Percentiles rank a stretch among this genome's conserved stretches.
These are phyloP conservation scores for Aureobasidium sp. DNA, from an alignment of 2,329 filamentous ascomycete genomes.

Conservation along the genomic window DNA sequence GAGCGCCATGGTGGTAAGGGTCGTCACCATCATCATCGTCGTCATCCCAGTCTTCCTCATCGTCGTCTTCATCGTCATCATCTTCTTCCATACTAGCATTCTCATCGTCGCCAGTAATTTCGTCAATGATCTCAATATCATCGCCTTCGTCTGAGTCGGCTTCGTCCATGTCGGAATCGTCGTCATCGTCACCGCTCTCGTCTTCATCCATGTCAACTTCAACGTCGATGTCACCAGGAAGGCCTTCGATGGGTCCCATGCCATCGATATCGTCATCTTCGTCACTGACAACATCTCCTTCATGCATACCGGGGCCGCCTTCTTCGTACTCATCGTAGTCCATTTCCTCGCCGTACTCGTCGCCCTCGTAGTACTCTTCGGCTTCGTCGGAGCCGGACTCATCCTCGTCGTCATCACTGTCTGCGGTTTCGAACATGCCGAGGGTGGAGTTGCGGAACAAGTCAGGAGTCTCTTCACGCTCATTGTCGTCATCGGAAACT, in stretches of 20 bases:
- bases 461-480: conserved; percentile 87
- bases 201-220: conserved; percentile 81
- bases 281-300: conserved; percentile 81
- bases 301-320: conserved; percentile 62
- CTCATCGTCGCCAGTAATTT: conserved; percentile 39
- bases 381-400: conserved; percentile 54
- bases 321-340: conserved; percentile 74
- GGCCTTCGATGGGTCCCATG: conserved; percentile 63
- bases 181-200: conserved; percentile 51
- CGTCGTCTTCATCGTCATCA: conserved; percentile 38
- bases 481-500: conserved; percentile 60
- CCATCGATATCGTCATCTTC: conserved; percentile 73
- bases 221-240: conserved; percentile 51
- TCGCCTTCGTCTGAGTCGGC: conserved; percentile 52
- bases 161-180: conserved; percentile 50
- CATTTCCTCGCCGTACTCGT: conserved; percentile 83
- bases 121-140: conserved; percentile 33
- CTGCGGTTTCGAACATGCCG: conserved; percentile 81
- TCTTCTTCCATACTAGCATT: conserved; percentile 39
- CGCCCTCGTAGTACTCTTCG: conserved; percentile 75
- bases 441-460: conserved; percentile 93
- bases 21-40: conserved; percentile 46
- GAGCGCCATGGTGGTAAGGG: conserved; percentile 34
- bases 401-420: conserved; percentile 73
- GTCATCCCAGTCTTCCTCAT: conserved; percentile 31